A percentile compares a stretch with the other conserved stretches of the same genome.
Conservation (phyloP, 495 filamentous ascomycete genomes). For the Chlorociboria aeruginascens region DNA sequence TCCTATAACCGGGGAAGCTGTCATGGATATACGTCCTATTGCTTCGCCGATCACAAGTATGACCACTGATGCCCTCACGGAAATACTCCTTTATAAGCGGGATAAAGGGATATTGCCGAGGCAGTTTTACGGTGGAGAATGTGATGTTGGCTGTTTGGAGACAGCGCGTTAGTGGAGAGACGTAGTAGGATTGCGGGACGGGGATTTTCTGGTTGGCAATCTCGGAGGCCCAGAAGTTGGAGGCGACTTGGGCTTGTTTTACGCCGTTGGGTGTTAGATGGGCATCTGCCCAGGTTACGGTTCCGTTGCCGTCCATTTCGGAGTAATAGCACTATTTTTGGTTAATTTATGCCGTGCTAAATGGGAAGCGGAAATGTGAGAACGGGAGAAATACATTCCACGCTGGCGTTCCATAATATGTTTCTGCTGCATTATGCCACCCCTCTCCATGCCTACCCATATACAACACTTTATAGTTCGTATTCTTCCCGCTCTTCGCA, state of each 20-base stretch:
- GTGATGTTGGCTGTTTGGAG: slow-evolving; percentile 52
- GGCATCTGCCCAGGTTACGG: slow-evolving; percentile 57
- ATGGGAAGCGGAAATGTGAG: neutral
- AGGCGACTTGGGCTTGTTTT: slow-evolving; percentile 46
- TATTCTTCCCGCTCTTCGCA: slow-evolving; percentile 27
- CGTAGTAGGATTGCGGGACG: slow-evolving; percentile 51
- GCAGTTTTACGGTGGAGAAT: slow-evolving; percentile 42
- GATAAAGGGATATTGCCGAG: slow-evolving; percentile 36
- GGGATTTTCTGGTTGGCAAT: slow-evolving; percentile 45
- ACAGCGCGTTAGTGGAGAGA: slow-evolving; percentile 56
- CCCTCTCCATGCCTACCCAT: slow-evolving; percentile 63
- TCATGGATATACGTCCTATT: slow-evolving; percentile 42
- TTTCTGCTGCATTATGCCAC: slow-evolving; percentile 52
- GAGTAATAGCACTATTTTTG: slow-evolving; percentile 53
- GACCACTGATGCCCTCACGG: slow-evolving; percentile 57
- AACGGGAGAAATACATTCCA: slow-evolving; percentile 45
- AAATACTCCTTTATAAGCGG: slow-evolving; percentile 59
- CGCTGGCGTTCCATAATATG: slow-evolving; percentile 52
- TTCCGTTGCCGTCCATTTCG: slow-evolving; percentile 53
- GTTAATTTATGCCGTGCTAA: neutral
- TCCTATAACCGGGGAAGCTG: slow-evolving; percentile 43
- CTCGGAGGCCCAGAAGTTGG: slow-evolving; percentile 48
- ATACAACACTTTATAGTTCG: slow-evolving; percentile 56
- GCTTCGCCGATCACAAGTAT: slow-evolving; percentile 67
- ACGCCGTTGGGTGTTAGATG: slow-evolving; percentile 47